Evolutionary conservation across 2,329 filamentous ascomycete species (phyloP).

Genomic region (Phaeomoniella chlamydospora): DNA sequence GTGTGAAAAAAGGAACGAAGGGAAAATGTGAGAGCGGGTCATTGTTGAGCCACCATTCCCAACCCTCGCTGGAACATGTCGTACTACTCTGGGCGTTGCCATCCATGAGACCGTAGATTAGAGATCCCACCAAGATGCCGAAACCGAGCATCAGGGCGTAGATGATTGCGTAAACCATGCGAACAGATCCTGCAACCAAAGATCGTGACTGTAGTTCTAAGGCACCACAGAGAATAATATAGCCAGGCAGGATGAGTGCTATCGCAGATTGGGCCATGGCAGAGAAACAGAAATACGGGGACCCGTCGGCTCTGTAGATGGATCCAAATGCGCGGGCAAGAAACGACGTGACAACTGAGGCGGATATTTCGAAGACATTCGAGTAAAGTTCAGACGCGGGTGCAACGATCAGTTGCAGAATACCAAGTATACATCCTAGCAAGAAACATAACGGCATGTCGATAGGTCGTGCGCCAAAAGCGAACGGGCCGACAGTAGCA

Average conservation of each 20-base stretch:
- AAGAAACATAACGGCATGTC: constrained; percentile 67
- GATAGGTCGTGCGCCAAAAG: constrained; percentile 61
- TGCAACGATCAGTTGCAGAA: constrained; percentile 59
- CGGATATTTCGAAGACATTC: constrained; percentile 51
- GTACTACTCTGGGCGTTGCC: constrained; percentile 33
- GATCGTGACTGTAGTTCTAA: constrained; percentile 57
- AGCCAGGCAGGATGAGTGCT: constrained; percentile 58
- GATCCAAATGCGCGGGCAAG: constrained; percentile 56
- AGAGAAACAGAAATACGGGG: constrained; percentile 52
- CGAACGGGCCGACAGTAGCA: constrained; percentile 63
- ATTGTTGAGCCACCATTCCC: constrained; percentile 30
- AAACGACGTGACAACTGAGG: constrained; percentile 53
- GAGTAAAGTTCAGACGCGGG: constrained; percentile 55
- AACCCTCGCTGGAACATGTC: constrained; percentile 20
- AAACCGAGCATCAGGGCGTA: constrained; percentile 61
- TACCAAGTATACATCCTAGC: constrained; percentile 58
- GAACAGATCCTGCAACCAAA: constrained; percentile 56
- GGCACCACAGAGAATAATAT: constrained; percentile 44
- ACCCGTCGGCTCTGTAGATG: constrained; percentile 35
- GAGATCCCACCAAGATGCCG: constrained; percentile 53
- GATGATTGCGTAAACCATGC: constrained; percentile 61
- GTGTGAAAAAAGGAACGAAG: constrained; percentile 59
- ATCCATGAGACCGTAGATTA: constrained; percentile 49
- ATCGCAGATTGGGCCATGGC: constrained; percentile 60
- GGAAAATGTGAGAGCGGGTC: constrained; percentile 43